Base-by-base conservation (phyloP, 139 green algal genomes). In the Picochlorum costavermella region DNA sequence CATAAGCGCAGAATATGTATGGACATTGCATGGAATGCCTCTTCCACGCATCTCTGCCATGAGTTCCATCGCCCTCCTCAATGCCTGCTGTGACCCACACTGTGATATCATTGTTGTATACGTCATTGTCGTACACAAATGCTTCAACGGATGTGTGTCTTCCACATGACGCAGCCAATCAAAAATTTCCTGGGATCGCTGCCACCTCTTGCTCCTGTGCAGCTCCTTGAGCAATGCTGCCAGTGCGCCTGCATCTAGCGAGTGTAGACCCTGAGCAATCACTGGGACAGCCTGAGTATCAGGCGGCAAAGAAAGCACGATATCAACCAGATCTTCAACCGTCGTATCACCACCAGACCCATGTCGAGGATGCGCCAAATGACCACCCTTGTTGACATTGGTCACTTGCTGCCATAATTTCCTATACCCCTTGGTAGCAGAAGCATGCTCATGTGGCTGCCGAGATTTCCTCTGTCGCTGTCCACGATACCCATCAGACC, bases 221-320 rank as follows among this genome's bases (percentile, higher is more conserved):
- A 94, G 71, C 69, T 94, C 85, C 77, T 95, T 95, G 14, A 95
- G 81, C 59, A 95, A 65, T 0, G 84, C 85, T 2, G 88, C 87
- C 26, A 85, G 65, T 0, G 87, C 88, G 8, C 75, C 75, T 56
- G 60, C 78, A 68, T 95, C 88, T 13, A 95, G 69, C 63, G 78
- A 86, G 59, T 84, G 80, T 26, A 95, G 74, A 8, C 80, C 86
- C 64, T 82, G 74, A 60, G 36, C 48, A 6, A 87, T 46, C 3
- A 78, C 82, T 25, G 72, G 50, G n/a, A 82, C 51, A 3, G 74
- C 80, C 25, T 63, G 75, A 4, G 71, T 67, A 17, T 80, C 76
- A 20, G 80, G 61, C 23, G 81, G 74, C 53, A 88, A 73, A 11
- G 56, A 55, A n/a, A 72, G 65, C 26, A 89, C 67, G 16, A 79